Evolutionary conservation across 1,139 yeast genomes (phyloP), one percentile per base, ranked within the genome.

Genomic region (Protomyces macrosporus): DNA sequence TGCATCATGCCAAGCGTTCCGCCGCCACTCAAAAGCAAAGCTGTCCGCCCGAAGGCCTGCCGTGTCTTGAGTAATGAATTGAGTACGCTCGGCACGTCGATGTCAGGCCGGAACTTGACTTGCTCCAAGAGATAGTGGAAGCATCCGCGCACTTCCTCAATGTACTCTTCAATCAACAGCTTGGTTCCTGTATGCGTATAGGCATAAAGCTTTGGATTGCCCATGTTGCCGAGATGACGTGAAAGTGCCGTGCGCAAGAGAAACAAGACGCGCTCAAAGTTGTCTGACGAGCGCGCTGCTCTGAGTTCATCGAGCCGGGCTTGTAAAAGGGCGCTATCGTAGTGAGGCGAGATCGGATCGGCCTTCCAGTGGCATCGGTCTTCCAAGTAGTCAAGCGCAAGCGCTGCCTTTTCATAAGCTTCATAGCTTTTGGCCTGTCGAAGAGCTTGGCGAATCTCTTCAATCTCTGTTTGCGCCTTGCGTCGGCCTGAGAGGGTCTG

Each of bases 1-100:
- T 93, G 98, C 68, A 91, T 84, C 60, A 91, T 78, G 0, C 98
- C 98, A 77, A 93, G 88, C 2, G 96, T 88, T 12, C 96, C 91
- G 0, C 99, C 99, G 1, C 99, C 99, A 56, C 96, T 87, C 60
- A 93, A 80, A 37, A 95, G 90, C 56, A 93, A 77, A 0, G 98
- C 98, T 0, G 98, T 91, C 64, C 97, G 79, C 0, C 99, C 99
- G 65, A 89, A 89, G 69, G 91, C 89, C 73, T 88, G 88, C 67
- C 97, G 79, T 0, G 98, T 90, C 72, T 91, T 97, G 45, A 88
- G 83, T 55, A 93, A 78, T 81, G 89, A 87, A 1, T 90, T 89
- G 67, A 91, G 76, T 14, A 89, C 78, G 70, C 86, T 84, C 7
- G 83, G 75, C 68, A 87, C 90, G 71, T 88, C 90, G 55, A 88